Percentiles rank a stretch among this genome's conserved stretches.
phyloP scores from a whole-genome alignment of 257 asterid species.

The Primulina huaijiensis region DNA sequence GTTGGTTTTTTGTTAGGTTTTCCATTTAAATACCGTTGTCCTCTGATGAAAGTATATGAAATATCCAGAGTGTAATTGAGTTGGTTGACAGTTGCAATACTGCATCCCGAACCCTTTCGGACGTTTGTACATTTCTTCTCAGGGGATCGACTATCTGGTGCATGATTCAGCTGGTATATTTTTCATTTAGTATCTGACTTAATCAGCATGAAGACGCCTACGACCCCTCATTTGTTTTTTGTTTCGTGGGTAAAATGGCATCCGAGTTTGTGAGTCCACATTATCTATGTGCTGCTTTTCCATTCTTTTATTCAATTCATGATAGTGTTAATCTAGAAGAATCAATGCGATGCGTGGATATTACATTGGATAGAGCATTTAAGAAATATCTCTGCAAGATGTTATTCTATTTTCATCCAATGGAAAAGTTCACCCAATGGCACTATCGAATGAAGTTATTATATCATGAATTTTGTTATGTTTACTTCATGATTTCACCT shows the following conservation, averaged over 20 bases:
- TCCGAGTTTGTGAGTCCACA: background rate
- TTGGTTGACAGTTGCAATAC: background rate
- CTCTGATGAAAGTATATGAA: background rate
- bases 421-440: background rate
- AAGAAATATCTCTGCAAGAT: background rate
- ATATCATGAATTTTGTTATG: background rate
- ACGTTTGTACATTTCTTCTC: background rate
- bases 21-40: too few relatives aligned
- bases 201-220: background rate
- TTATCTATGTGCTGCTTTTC: background rate
- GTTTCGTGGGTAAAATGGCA: background rate
- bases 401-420: background rate
- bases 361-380: background rate
- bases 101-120: background rate
- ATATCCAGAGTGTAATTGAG: background rate
- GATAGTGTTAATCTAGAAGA: background rate
- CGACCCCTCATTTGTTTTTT: background rate
- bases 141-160: background rate
- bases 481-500: slow-evolving; percentile 9
- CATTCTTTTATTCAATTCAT: background rate
- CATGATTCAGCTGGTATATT: background rate
- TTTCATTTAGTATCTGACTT: background rate
- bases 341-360: background rate
- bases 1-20: background rate
- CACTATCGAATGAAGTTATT: background rate